Conservation (phyloP, 305 asterid genomes). For the Fraxinus platypoda region DNA sequence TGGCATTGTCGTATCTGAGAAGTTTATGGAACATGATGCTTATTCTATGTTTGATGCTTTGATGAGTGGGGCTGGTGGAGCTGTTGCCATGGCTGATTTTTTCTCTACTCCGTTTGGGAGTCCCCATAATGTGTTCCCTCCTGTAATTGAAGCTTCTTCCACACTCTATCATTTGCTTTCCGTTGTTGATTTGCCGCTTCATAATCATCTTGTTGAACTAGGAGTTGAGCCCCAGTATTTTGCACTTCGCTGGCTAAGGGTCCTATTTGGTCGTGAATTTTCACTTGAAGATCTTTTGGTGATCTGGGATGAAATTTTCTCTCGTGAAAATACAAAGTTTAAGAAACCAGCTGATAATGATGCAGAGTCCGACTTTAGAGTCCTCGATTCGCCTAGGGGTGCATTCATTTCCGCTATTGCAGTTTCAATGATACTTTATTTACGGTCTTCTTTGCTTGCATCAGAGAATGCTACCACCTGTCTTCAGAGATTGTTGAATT, state of each 20-base stretch:
- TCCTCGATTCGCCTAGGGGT: constrained; percentile 76
- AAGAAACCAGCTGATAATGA: constrained; percentile 31
- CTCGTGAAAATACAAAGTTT: constrained; percentile 51
- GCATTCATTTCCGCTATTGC: constrained; percentile 91
- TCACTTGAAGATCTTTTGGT: constrained; percentile 75
- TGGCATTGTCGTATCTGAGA: constrained; percentile 84
- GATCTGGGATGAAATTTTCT: constrained; percentile 90
- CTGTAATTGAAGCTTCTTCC: constrained; percentile 90
- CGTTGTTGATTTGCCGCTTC: constrained; percentile 73
- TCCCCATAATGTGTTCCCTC: constrained; percentile 61
- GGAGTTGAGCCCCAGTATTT: constrained; percentile 97
- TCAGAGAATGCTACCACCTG: constrained; percentile 85
- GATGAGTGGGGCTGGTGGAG: constrained; percentile 84
- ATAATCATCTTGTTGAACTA: constrained; percentile 85
- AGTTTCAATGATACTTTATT: constrained; percentile 77
- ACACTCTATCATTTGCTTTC: constrained; percentile 86
- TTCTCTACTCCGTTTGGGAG: constrained; percentile 59
- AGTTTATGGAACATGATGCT: constrained; percentile 93
- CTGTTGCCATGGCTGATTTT: constrained; percentile 80
- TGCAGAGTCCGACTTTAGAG: constrained; percentile 47
- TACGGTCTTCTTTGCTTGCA: constrained; percentile 89
- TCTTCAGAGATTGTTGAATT: constrained; percentile 83
- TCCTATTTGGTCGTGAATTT: constrained; percentile 93
- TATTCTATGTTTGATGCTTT: constrained; percentile 92
- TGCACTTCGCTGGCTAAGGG: constrained; percentile 90